Conservation (phyloP, 2,329 filamentous ascomycete species). For the Neonectria coccinea region DNA sequence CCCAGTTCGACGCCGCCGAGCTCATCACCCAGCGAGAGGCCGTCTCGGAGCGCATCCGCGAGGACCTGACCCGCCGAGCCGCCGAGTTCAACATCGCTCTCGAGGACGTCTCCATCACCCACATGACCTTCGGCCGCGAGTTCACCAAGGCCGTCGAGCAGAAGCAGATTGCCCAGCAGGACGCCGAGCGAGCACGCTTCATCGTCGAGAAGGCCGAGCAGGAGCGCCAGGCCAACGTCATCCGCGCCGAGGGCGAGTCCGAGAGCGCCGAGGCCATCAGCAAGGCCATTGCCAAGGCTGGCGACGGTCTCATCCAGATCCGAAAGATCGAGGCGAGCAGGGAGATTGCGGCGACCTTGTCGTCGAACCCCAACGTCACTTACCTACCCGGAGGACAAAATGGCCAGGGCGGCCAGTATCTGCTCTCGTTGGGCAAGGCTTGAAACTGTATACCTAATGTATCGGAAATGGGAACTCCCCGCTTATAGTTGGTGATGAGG, state of each 20-base stretch:
- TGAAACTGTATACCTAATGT: constrained; percentile 42
- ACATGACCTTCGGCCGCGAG: constrained; percentile 99
- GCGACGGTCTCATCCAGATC: constrained; percentile 95
- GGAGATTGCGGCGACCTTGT: constrained; percentile 92
- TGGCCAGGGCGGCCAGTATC: constrained; percentile 62
- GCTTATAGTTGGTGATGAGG: constrained; percentile 49
- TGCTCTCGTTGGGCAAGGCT: constrained; percentile 64
- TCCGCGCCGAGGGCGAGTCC: constrained; percentile 96
- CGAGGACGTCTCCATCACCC: constrained; percentile 98
- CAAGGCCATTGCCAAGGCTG: constrained; percentile 91
- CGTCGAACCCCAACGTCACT: constrained; percentile 92
- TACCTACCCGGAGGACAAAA: constrained; percentile 88
- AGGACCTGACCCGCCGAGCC: constrained; percentile 91
- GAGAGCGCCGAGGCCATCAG: constrained; percentile 96
- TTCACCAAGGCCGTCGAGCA: constrained; percentile 99
- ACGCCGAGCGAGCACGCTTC: constrained; percentile 96
- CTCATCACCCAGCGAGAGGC: constrained; percentile 99
- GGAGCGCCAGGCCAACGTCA: constrained; percentile 98
- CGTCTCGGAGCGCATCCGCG: constrained; percentile 92
- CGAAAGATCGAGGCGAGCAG: constrained; percentile 96
- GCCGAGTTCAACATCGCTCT: constrained; percentile 99
- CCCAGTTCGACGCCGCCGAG: constrained; percentile 98
- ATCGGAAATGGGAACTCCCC: constrained; percentile 48
- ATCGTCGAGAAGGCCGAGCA: constrained; percentile 99
- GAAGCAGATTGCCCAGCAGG: constrained; percentile 99